A percentile compares a stretch with the other conserved stretches of the same genome.
Evolutionary conservation across 2,329 filamentous ascomycete species (phyloP).

Genomic region (Claviceps capensis): DNA sequence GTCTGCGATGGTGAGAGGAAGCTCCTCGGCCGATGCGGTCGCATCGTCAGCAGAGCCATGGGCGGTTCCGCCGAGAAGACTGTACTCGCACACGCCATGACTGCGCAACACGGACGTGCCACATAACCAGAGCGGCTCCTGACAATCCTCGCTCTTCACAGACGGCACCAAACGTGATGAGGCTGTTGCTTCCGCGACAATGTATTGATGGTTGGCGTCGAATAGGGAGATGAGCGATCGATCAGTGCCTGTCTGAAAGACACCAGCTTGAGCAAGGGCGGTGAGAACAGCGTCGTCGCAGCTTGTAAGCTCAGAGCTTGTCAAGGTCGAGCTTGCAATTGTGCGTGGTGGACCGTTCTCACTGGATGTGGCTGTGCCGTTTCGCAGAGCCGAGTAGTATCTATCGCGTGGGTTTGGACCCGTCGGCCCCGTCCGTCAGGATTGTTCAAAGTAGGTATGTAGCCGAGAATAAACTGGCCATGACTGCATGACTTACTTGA

Average conservation of each 20-base stretch:
- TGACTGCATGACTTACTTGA: conserved; percentile 7
- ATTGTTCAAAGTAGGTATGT: neutral
- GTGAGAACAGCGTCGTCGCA: conserved; percentile 27
- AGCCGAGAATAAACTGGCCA: neutral
- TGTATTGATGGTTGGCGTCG: conserved; percentile 31
- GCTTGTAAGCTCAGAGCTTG: conserved; percentile 12
- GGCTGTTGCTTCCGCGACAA: conserved; percentile 36
- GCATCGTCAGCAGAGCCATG: neutral
- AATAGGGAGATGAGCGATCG: conserved; percentile 38
- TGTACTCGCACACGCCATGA: conserved; percentile 17
- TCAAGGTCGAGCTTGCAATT: neutral
- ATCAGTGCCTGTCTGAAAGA: conserved; percentile 27
- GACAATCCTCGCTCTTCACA: conserved; percentile 6
- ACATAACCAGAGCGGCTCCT: conserved; percentile 15
- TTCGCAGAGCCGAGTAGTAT: neutral
- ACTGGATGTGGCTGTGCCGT: neutral
- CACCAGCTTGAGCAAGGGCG: conserved; percentile 35
- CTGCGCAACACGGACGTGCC: conserved; percentile 18
- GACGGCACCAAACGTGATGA: conserved; percentile 22
- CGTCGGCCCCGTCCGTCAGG: neutral
- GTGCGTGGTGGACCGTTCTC: neutral
- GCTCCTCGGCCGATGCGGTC: neutral
- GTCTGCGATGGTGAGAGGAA: conserved; percentile 20
- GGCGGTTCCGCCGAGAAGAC: neutral
- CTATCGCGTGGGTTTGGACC: neutral